A percentile compares a stretch with the other conserved stretches of the same genome.
Conservation (phyloP, 2,329 filamentous ascomycete genomes). For the Ascochyta lentis region DNA sequence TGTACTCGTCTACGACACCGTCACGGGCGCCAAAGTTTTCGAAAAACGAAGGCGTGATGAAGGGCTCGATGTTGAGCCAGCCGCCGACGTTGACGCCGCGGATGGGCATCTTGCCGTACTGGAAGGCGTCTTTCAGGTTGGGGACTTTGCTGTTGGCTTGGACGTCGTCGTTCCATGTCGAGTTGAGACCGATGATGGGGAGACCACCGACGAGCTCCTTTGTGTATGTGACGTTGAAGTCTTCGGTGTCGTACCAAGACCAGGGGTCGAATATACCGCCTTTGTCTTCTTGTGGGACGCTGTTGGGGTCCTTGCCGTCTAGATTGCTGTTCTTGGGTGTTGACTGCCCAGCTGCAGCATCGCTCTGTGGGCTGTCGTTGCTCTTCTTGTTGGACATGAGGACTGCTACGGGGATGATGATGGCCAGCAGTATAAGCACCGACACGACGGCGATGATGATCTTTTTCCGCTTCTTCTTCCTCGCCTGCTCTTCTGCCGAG, state of each 20-base stretch:
- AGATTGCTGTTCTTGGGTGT: constrained; percentile 55
- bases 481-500: constrained; percentile 49
- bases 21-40: constrained; percentile 65
- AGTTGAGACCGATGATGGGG: constrained; percentile 88
- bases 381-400: constrained; percentile 54
- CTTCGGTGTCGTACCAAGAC: constrained; percentile 85
- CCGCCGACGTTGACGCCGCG: constrained; percentile 92
- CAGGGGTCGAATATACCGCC: constrained; percentile 87
- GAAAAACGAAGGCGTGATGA: constrained; percentile 94
- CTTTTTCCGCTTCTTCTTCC: constrained; percentile 58
- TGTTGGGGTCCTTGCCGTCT: constrained; percentile 51
- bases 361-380: constrained; percentile 18
- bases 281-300: constrained; percentile 64
- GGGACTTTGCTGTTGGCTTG: constrained; percentile 81
- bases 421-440: constrained; percentile 52
- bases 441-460: constrained; percentile 53
- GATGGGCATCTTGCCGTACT: constrained; percentile 79
- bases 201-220: constrained; percentile 81
- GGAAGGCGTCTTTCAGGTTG: constrained; percentile 76
- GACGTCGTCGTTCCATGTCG: constrained; percentile 82
- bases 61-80: constrained; percentile 93
- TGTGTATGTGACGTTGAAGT: constrained; percentile 96
- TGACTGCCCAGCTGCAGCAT: constrained; percentile 25
- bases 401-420: constrained; percentile 57
- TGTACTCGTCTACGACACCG: constrained; percentile 87